These are phyloP conservation scores for Populus deltoides DNA, from an alignment of 345 rosid genomes.

Conservation along the genomic window DNA sequence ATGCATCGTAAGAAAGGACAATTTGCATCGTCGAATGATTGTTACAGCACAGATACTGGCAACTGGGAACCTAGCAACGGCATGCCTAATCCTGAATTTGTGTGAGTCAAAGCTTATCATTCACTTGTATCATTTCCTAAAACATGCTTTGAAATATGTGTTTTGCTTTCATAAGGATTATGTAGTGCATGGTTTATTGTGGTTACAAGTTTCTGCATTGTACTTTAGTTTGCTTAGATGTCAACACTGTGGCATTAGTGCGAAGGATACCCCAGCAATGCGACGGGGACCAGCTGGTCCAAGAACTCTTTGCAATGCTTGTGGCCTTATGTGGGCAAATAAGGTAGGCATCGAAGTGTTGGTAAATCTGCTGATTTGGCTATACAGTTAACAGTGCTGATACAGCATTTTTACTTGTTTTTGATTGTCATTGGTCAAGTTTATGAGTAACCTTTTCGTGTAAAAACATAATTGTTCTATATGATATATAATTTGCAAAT, in stretches of 20 bases:
- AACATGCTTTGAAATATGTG: not conserved
- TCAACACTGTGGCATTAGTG: constrained; percentile 39
- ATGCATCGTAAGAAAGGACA: constrained; percentile 53
- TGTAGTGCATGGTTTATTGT: not conserved
- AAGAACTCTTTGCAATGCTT: constrained; percentile 42
- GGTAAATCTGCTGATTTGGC: not conserved
- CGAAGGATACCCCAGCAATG: constrained; percentile 46
- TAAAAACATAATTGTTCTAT: not conserved
- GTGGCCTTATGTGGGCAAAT: constrained; percentile 54
- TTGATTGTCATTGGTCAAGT: not conserved
- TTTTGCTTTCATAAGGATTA: not conserved
- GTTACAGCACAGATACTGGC: constrained; percentile 22
- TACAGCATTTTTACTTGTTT: not conserved
- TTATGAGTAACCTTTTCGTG: not conserved
- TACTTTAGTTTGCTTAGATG: constrained; percentile 24
- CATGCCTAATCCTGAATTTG: constrained; percentile 27
- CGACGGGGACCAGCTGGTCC: constrained; percentile 53
- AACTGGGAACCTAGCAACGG: constrained; percentile 34
- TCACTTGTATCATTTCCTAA: not conserved
- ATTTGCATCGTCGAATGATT: constrained; percentile 37
- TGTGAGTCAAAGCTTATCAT: constrained; percentile 18
- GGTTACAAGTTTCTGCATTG: not conserved
- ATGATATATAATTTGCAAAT: not conserved
- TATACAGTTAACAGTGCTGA: not conserved
- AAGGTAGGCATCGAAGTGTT: constrained; percentile 26